Percentiles rank a stretch among this genome's conserved stretches.
Conservation (phyloP, 2,329 filamentous ascomycete genomes). For the Cordyceps militaris region DNA sequence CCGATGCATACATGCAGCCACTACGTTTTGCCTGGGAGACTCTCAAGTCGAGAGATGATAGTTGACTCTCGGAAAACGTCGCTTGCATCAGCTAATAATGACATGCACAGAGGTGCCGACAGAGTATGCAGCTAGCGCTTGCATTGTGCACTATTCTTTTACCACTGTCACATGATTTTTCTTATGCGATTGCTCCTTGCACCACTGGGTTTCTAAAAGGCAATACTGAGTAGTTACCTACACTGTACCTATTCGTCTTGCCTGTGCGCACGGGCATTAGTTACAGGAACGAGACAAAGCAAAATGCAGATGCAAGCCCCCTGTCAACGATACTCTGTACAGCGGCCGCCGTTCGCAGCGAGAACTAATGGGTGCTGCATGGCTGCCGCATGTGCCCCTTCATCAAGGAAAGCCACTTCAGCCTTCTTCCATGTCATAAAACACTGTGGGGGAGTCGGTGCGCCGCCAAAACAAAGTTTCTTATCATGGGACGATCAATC, state of each 20-base stretch:
- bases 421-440: slow-evolving; percentile 5
- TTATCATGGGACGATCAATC: slow-evolving; percentile 7
- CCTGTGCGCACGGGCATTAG: slow-evolving; percentile 1
- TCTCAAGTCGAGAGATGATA: background rate
- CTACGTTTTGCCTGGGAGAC: background rate
- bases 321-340: background rate
- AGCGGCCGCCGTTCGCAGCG: background rate
- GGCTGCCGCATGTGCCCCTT: slow-evolving; percentile 4
- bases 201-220: background rate
- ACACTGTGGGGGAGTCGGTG: slow-evolving; percentile 10
- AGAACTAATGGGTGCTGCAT: background rate
- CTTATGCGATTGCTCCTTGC: no score
- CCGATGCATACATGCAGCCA: background rate
- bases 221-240: no score
- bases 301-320: background rate
- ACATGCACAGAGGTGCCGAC: no score
- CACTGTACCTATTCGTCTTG: no score
- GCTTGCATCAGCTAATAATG: no score
- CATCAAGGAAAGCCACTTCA: background rate
- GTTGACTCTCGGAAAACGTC: no score
- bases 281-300: slow-evolving; percentile 1
- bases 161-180: no score
- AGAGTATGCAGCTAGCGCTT: no score
- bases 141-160: no score
- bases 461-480: slow-evolving; percentile 8